Evolutionary conservation across 2,329 filamentous ascomycete species (phyloP), one percentile per base, ranked within the genome.

Genomic region (Helotiales sp.): DNA sequence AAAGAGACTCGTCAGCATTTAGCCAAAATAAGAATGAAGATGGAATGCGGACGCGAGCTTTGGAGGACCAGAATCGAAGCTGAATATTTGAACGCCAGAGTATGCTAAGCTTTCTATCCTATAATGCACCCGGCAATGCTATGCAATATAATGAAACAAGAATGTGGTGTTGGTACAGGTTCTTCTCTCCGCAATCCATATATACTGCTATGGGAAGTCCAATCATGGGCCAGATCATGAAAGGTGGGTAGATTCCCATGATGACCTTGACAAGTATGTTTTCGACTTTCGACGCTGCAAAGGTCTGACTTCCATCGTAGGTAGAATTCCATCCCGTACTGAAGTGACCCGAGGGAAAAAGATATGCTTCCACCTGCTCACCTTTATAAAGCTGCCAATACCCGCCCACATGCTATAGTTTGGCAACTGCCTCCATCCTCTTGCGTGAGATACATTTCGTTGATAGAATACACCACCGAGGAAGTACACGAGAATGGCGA

Each of bases 401-500:
- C 91, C 88, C 29, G 91, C 87, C 95, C 95, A 99, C 66, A 97
- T 83, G 66, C 84, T 86, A 77, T 95, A 97, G 76, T 99, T 98
- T 53, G 95, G 95, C 66, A 97, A 78, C 74, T 99, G 95, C 66
- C 90, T 85, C 95, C 93, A 98, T 48, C 95, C 95, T 61, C 95
- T 83, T 67, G 96, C 92, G 72, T 99, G 91, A 75, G 93, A 88
- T 57, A 99, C 93, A 30, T 91, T 96, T 59, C 95, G 86, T 74
- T 97, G 93, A 78, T 98, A 99, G 62, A 96, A 92, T 67, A 96
- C 89, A 69, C 95, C 95, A 66, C 95, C 95, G 34, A 96, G 82
- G 55, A 96, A 79, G 74, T 99, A 99, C 22, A 95, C 95, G 9
- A 93, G 76, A 34, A 97, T 81, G 9, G 93, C 90, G 59, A 86